A percentile compares a stretch with the other conserved stretches of the same genome.
Conservation (phyloP, 1,284 basidiomycete species). For the Irpex rosettiformis region DNA sequence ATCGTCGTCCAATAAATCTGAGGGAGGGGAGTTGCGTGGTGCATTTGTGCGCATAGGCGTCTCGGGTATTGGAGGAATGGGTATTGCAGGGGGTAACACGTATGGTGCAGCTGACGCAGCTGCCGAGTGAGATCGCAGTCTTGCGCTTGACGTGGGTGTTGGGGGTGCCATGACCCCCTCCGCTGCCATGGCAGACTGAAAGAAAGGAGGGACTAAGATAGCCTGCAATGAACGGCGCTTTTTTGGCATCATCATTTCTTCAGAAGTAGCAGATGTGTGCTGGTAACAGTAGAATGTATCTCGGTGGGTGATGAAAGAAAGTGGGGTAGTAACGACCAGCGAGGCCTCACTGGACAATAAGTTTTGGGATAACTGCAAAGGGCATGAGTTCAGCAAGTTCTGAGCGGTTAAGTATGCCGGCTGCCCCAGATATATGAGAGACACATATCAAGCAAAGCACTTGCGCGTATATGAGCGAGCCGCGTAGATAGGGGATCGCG, state of each 20-base stretch:
- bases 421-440: background rate
- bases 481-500: background rate
- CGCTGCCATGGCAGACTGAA: slow-evolving; percentile 27
- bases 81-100: slow-evolving; percentile 15
- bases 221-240: slow-evolving; percentile 49
- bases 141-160: slow-evolving; percentile 4
- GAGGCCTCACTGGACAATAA: background rate
- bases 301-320: background rate
- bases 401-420: background rate
- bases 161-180: slow-evolving; percentile 17
- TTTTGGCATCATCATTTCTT: slow-evolving; percentile 31
- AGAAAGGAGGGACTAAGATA: slow-evolving; percentile 44
- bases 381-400: background rate
- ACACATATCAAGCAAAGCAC: background rate
- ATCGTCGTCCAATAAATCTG: slow-evolving; percentile 61
- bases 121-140: slow-evolving; percentile 18
- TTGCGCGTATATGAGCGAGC: background rate
- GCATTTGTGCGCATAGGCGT: slow-evolving; percentile 6
- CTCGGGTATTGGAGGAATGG: slow-evolving; percentile 17
- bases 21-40: slow-evolving; percentile 28
- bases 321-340: background rate
- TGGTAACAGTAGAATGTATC: background rate
- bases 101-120: slow-evolving; percentile 13
- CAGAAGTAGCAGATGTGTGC: background rate
- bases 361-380: background rate